Evolutionary conservation across 2,329 filamentous ascomycete genomes (phyloP), one percentile per base, ranked within the genome.

Genomic region (Camillea tinctor): DNA sequence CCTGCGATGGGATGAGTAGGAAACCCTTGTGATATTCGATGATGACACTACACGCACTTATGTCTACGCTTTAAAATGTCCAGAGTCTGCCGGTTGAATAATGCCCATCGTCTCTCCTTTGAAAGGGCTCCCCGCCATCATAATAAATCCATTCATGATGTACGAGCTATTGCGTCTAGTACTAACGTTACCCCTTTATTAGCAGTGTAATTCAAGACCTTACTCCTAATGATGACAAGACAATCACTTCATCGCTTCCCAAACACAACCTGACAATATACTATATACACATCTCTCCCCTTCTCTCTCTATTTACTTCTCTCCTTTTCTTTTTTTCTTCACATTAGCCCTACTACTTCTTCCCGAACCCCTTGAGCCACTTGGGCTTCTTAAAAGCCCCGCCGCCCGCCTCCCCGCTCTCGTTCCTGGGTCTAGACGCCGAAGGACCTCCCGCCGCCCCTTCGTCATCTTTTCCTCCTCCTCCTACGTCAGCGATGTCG

Each of bases 291-390:
- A n/a, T n/a, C n/a, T n/a, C n/a, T n/a, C 9, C 36, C 36, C 36
- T 40, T 40, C 15, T 13, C 36, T 40, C 36, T 40, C 15, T 5
- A 11, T 13, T 17, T 40, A 8, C 15, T 17, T 40, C 15, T 44
- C 36, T 44, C 11, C 17, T 9, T 44, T n/a, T 11, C 36, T 40
- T 40, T 30, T 13, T 30, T 30, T 30, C 26, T 30, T 13, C 26
- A 30, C 26, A 6, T 30, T 48, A 9, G 49, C 13, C 30, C n/a
- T 77, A n/a, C n/a, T 72, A 90, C 78, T 92, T 93, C 82, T 91
- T 93, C 7, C 85, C 86, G 26, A 87, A 80, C 58, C 89, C 76
- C 74, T 90, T 90, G 49, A 93, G 75, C 84, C 90, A 92, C 73
- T 91, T 92, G 20, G 89, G 89, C 67, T 87, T 75, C 64, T 72